Evolutionary conservation across 2,329 filamentous ascomycete species (phyloP).

Genomic region (Acephala macrosclerotiorum): DNA sequence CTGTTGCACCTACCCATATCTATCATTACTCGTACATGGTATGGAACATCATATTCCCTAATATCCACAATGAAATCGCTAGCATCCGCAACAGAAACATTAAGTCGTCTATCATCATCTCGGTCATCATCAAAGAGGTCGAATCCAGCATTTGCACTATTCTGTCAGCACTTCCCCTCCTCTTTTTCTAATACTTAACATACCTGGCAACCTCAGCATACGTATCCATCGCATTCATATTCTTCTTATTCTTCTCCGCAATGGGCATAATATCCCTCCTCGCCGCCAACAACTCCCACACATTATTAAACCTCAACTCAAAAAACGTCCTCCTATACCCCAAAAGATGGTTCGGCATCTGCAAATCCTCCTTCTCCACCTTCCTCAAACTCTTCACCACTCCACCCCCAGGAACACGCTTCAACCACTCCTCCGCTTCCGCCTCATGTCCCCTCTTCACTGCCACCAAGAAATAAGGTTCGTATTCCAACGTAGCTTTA

Average conservation of each 20-base stretch:
- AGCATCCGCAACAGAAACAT: slow-evolving; percentile 79
- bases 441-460: slow-evolving; percentile 87
- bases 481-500: slow-evolving; percentile 95
- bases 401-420: slow-evolving; percentile 79
- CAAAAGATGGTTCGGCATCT: slow-evolving; percentile 93
- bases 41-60: slow-evolving; percentile 98
- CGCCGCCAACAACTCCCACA: slow-evolving; percentile 84
- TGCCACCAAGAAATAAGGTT: slow-evolving; percentile 94
- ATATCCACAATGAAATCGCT: slow-evolving; percentile 99
- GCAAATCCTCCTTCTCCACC: slow-evolving; percentile 90
- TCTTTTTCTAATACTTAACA: slow-evolving; percentile 44
- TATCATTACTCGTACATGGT: slow-evolving; percentile 98
- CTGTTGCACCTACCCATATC: slow-evolving; percentile 70
- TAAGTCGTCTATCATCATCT: slow-evolving; percentile 81
- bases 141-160: slow-evolving; percentile 78
- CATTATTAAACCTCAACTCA: slow-evolving; percentile 86
- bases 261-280: slow-evolving; percentile 86
- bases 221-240: slow-evolving; percentile 95
- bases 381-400: slow-evolving; percentile 79
- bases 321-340: slow-evolving; percentile 91
- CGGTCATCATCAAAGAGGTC: slow-evolving; percentile 93
- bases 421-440: slow-evolving; percentile 95
- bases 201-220: slow-evolving; percentile 95
- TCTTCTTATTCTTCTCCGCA: slow-evolving; percentile 96
- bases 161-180: slow-evolving; percentile 28